phyloP scores from a whole-genome alignment of 2,329 filamentous ascomycete genomes.

The Diaporthe nobilis region DNA sequence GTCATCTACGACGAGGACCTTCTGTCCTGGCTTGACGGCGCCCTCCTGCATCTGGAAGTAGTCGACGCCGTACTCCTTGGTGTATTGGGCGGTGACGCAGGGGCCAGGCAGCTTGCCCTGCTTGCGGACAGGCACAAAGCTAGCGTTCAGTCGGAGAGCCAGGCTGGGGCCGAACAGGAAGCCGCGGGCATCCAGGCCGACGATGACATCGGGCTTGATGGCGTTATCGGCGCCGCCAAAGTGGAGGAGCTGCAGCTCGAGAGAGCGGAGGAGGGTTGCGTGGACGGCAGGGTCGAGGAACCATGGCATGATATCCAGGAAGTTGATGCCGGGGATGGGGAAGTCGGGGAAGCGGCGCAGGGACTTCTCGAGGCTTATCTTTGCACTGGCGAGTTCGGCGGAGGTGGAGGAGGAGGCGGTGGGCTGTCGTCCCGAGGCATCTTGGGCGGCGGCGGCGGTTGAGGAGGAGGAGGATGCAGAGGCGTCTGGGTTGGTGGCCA shows the following conservation, averaged over 20 bases:
- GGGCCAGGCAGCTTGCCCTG: constrained; percentile 94
- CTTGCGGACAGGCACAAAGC: constrained; percentile 95
- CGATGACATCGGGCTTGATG: constrained; percentile 85
- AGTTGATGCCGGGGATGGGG: constrained; percentile 91
- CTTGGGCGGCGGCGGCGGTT: constrained; percentile 55
- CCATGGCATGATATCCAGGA: constrained; percentile 98
- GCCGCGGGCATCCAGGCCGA: constrained; percentile 93
- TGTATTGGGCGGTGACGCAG: constrained; percentile 85
- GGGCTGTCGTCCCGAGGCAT: constrained; percentile 76
- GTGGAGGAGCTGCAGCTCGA: constrained; percentile 84
- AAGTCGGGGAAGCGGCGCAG: constrained; percentile 94
- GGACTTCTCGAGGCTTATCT: constrained; percentile 78
- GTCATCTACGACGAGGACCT: constrained; percentile 94
- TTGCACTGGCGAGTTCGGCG: constrained; percentile 77
- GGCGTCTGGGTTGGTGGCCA: constrained; percentile 53
- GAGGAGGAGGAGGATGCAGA: constrained; percentile 52
- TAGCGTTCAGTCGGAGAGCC: constrained; percentile 84
- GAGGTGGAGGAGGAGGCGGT: constrained; percentile 72
- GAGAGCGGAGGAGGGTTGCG: constrained; percentile 82
- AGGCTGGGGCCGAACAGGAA: constrained; percentile 95
- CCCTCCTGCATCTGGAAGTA: constrained; percentile 96
- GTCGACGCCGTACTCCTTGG: constrained; percentile 97
- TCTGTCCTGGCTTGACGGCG: constrained; percentile 87
- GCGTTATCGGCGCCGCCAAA: constrained; percentile 54
- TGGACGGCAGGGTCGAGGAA: constrained; percentile 86